Percentiles rank a stretch among this genome's conserved stretches.
phyloP scores from a whole-genome alignment of 2,329 filamentous ascomycete species.

The Cladosporium halotolerans region DNA sequence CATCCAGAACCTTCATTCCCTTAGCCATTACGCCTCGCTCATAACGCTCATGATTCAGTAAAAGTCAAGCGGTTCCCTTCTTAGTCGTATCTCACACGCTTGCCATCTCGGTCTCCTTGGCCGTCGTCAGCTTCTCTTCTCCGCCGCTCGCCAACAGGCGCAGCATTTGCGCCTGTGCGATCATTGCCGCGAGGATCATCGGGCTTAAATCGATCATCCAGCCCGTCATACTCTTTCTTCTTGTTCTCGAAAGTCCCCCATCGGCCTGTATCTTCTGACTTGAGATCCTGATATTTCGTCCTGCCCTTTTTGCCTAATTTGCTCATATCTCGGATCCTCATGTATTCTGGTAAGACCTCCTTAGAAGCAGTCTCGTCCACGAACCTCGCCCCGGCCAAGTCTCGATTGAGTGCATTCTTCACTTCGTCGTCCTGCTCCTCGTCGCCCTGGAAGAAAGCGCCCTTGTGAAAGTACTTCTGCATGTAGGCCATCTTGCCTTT shows the following conservation, averaged over 20 bases:
- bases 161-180: conserved; percentile 61
- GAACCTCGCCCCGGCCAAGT: conserved; percentile 79
- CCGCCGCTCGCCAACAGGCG: conserved; percentile 60
- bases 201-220: conserved; percentile 62
- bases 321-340: conserved; percentile 90
- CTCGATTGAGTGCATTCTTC: conserved; percentile 68
- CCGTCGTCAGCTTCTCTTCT: conserved; percentile 35
- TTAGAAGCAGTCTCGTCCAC: conserved; percentile 77
- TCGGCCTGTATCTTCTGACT: conserved; percentile 79
- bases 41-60: conserved; percentile 2
- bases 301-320: conserved; percentile 88
- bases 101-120: conserved; percentile 34
- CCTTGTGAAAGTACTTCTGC: conserved; percentile 96
- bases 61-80: neutral
- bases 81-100: conserved; percentile 38
- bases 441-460: conserved; percentile 88
- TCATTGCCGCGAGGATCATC: conserved; percentile 46
- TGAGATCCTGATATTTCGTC: conserved; percentile 83
- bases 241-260: conserved; percentile 62
- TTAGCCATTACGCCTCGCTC: conserved; percentile 16
- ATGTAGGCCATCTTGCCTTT: conserved; percentile 81
- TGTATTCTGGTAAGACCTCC: conserved; percentile 78
- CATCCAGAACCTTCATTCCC: neutral
- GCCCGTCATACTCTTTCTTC: conserved; percentile 41
- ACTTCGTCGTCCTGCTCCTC: conserved; percentile 51